Base-by-base conservation (phyloP, 371 early-diverging fungal species). In the Mycotypha africana region DNA sequence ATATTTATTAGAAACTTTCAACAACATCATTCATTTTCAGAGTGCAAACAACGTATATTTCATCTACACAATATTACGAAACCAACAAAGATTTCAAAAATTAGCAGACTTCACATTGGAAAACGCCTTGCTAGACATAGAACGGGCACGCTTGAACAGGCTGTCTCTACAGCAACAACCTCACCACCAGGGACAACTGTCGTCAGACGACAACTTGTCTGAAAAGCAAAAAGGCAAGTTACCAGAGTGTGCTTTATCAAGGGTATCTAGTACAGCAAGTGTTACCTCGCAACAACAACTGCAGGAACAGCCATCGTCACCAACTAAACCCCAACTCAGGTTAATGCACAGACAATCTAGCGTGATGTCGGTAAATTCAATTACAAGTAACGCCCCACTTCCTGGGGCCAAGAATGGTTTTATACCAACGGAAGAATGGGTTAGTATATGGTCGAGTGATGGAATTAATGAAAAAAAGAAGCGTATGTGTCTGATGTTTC, bases 21-120 rank as follows among this genome's bases (percentile, higher is more conserved):
- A 90, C 58, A 86, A 83, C 44, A 76, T 88, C 8, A 65, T 91
- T 16, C 92, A 91, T 59, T 93, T 91, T 52, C 93, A 92, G 39
- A 79, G 73, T 24, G 56, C 76, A 6, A 68, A 87, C 43, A 93
- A 93, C 51, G 73, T 85, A 1, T 77, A 82, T 34, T 42, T 93
- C 22, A 67, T 91, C 4, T 91, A 88, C 60, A 78, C 84, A 17
- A 67, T 93, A 49, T 76, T 92, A 6, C 77, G 88, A 28, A 67
- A 78, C 41, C 81, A 84, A 33, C 62, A 69, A 24, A 81, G 77
- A 51, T 80, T 92, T 43, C 65, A 78, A 47, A 76, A 70, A n/a
- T 59, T 92, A 40, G 65, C 74, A 19, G 66, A 74, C 4, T 80
- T 92, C 44, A 79, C 79, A 3, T 66, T 89, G 38, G 79, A 77